Conservation (phyloP, 2,329 filamentous ascomycete species). For the Macrophomina pseudophaseolina region DNA sequence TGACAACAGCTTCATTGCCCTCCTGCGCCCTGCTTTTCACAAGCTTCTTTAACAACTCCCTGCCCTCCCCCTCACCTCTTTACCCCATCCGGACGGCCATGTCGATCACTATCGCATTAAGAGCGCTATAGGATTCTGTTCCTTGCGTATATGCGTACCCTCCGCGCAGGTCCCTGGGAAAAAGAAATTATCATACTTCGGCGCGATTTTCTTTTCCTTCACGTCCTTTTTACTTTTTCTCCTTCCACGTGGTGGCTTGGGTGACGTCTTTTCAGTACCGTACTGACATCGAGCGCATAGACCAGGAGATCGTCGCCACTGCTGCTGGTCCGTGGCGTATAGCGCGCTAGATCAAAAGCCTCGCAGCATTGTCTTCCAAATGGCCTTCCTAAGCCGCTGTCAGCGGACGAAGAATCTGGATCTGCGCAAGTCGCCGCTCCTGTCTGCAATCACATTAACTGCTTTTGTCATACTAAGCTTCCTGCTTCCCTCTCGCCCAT, state of each 20-base stretch:
- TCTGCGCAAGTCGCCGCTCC: too few species aligned
- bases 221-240: neutral
- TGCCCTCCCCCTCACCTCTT: neutral
- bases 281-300: neutral
- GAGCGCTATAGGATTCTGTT: neutral
- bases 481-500: too few species aligned
- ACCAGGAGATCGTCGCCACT: neutral
- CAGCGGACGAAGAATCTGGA: too few species aligned
- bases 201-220: neutral
- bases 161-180: neutral
- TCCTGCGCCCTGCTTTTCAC: neutral
- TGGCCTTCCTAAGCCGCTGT: too few species aligned
- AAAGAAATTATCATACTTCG: neutral
- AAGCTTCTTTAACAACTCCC: neutral
- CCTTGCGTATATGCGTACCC: neutral
- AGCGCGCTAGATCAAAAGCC: neutral
- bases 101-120: neutral
- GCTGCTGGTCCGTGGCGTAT: neutral
- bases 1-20: neutral
- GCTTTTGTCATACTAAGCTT: too few species aligned
- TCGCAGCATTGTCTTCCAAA: neutral
- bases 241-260: neutral
- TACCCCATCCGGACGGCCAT: neutral
- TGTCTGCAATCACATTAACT: too few species aligned
- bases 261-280: neutral